Evolutionary conservation across 257 asterid genomes (phyloP).

Genomic region (Lantana camara): DNA sequence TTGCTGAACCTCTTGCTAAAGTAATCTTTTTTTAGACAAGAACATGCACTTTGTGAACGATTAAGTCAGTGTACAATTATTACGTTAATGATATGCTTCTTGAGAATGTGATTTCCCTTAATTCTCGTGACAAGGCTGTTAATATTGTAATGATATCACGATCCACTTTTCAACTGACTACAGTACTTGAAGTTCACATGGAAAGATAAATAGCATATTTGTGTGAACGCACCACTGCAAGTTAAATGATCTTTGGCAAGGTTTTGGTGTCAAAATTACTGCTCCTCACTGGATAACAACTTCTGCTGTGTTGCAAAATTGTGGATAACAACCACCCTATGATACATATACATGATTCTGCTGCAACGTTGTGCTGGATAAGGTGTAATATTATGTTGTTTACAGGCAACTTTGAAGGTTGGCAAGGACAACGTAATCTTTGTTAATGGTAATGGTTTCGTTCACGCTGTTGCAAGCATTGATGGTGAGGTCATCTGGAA

Average conservation of each 20-base stretch:
- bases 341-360: constrained; percentile 1
- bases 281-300: too few species aligned
- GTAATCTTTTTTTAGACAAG: constrained; percentile 6
- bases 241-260: too few species aligned
- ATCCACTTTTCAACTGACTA: constrained; percentile 18
- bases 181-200: background rate
- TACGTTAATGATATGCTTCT: background rate
- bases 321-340: background rate
- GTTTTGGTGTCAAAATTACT: too few species aligned
- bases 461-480: constrained; percentile 83
- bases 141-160: background rate
- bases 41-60: constrained; percentile 14
- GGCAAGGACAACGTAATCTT: constrained; percentile 66
- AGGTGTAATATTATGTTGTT: constrained; percentile 32
- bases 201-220: too few species aligned
- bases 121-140: constrained; percentile 8
- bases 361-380: constrained; percentile 11
- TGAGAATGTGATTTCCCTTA: constrained; percentile 6
- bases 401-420: constrained; percentile 70
- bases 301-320: constrained; percentile 22
- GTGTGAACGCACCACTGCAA: too few species aligned
- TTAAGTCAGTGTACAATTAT: background rate
- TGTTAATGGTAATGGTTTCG: constrained; percentile 73
- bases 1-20: background rate
- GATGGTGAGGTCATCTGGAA: constrained; percentile 94